A percentile compares a stretch with the other conserved stretches of the same genome.
These are phyloP conservation scores for Penicillium sp. DNA, from an alignment of 2,329 filamentous ascomycete genomes.

Conservation along the genomic window DNA sequence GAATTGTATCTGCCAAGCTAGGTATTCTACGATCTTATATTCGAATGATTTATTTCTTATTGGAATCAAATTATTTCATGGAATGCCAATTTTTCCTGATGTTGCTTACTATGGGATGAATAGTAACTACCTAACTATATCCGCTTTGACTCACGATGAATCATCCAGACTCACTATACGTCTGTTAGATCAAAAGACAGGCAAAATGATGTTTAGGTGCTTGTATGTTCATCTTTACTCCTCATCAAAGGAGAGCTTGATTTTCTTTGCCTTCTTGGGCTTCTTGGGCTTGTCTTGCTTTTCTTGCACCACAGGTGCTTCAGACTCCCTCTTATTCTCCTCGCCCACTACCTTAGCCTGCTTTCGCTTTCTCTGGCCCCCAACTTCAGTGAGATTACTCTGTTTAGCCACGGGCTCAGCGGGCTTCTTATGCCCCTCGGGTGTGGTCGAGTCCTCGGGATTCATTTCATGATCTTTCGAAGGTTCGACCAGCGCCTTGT, in stretches of 20 bases:
- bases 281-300: slow-evolving; percentile 35
- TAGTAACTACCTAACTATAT: neutral
- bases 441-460: slow-evolving; percentile 12
- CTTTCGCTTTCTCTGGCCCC: slow-evolving; percentile 43
- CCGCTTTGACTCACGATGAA: slow-evolving; percentile 8
- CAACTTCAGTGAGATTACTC: slow-evolving; percentile 40
- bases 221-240: slow-evolving; percentile 13
- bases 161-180: neutral
- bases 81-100: neutral
- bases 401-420: slow-evolving; percentile 29
- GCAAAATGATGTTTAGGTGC: neutral
- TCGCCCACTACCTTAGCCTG: slow-evolving; percentile 43
- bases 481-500: slow-evolving; percentile 36
- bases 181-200: neutral
- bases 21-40: neutral
- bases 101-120: neutral
- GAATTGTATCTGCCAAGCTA: neutral
- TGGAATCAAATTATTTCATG: neutral
- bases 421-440: slow-evolving; percentile 13
- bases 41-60: neutral
- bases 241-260: slow-evolving; percentile 49
- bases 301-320: slow-evolving; percentile 5
- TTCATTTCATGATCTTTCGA: slow-evolving; percentile 10
- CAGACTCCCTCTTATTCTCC: slow-evolving; percentile 23
- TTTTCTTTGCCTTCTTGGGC: slow-evolving; percentile 46